Evolutionary conservation across 2,329 filamentous ascomycete species (phyloP).

Genomic region (Aspergillus awamori): DNA sequence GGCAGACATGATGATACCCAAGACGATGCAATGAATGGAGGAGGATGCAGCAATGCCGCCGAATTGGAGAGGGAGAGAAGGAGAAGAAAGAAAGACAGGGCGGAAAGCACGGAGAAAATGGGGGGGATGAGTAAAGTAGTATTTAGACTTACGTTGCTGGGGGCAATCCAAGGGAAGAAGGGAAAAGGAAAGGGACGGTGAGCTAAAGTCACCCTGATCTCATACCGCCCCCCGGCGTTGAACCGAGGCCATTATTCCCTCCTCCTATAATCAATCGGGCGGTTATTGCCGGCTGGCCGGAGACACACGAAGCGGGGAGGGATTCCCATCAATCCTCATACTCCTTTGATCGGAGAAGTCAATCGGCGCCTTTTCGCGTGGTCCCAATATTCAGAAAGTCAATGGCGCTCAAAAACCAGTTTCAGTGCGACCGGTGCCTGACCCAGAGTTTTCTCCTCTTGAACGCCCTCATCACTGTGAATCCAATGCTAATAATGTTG

Average conservation of each 20-base stretch:
- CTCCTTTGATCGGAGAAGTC: not conserved
- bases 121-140: not conserved
- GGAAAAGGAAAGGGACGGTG: not conserved
- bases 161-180: not conserved
- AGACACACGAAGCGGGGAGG: not conserved
- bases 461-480: not conserved
- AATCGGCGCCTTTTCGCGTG: not conserved
- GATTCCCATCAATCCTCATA: not conserved
- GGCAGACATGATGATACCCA: constrained; percentile 41
- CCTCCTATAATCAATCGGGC: not conserved
- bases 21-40: constrained; percentile 18
- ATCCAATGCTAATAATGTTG: not conserved
- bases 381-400: constrained; percentile 5
- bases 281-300: constrained; percentile 9
- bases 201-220: not conserved
- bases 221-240: constrained; percentile 13
- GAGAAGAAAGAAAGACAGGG: constrained; percentile 2
- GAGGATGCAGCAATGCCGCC: constrained; percentile 28
- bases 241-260: constrained; percentile 16
- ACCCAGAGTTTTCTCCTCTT: not conserved
- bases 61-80: constrained; percentile 17
- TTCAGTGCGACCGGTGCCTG: not conserved
- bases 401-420: not conserved
- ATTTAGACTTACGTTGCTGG: not conserved
- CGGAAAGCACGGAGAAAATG: not conserved